Base-by-base conservation (phyloP, 2,329 filamentous ascomycete genomes). In the Xylaria sp. region DNA sequence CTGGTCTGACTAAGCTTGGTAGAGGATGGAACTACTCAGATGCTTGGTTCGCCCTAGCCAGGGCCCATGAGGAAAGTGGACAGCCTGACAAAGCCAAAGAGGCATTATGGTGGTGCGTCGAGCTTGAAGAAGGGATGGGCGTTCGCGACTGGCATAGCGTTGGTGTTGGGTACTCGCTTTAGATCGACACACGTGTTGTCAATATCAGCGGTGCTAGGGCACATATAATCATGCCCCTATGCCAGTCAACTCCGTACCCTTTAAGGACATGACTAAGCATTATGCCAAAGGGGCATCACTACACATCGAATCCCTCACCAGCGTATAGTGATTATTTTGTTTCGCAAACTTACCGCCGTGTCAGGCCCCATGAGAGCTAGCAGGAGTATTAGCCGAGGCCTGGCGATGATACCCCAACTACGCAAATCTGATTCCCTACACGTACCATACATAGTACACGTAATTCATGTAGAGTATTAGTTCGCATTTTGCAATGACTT, bases 61-160 rank as follows among this genome's bases (percentile, higher is more conserved):
- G 94, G 71, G 94, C 93, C 10, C 93, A 98, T 77, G 96, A 99
- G 80, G 89, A 94, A 78, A 92, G 93, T 66, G 92, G 92, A 0
- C 93, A 97, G 82, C 81, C 89, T 1, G 92, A 96, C 46, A 97
- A 95, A 83, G 92, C 96, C 15, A 97, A 94, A 82, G 92, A 96
- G 74, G 94, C 94, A 55, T 86, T 98, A 7, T 98, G 96, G 96
- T 98, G 95, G 94, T 97, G 94, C 75, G 92, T 99, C 13, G 94
- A 98, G 81, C 85, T 99, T 36, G 96, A 98, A 79, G 95, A 99
- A 78, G 90, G 89, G 8, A 89, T 89, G 72, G 93, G 91, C 0
- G 87, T 97, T 57, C 89, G 96, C 66, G 87, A 88, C 67, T 98
- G 95, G 96, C 86, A 85, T 36, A 90, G 87, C 73, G 86, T 94